A percentile compares a stretch with the other conserved stretches of the same genome.
phyloP scores from a whole-genome alignment of 352 stramenopile genomes.

The Phytopythium oedochilum region DNA sequence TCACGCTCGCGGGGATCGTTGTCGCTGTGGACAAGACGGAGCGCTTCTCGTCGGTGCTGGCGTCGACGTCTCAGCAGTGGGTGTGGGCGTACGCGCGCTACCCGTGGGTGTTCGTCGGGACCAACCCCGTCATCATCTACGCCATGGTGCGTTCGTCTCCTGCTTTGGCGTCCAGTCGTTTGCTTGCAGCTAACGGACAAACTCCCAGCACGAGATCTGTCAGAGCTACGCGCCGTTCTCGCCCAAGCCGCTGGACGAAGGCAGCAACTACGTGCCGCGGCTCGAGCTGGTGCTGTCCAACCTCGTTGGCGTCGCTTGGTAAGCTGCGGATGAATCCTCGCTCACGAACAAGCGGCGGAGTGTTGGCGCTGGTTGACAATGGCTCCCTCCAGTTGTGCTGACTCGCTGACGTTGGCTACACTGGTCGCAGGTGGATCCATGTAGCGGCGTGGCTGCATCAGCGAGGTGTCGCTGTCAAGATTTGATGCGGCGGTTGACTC shows the following conservation, averaged over 20 bases:
- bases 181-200: not conserved
- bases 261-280: constrained; percentile 9
- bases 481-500: constrained; percentile 9
- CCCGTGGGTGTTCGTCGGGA: constrained; percentile 42
- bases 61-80: constrained; percentile 12
- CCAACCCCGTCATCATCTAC: constrained; percentile 77
- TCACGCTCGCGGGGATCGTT: constrained; percentile 20
- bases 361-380: constrained; percentile 5
- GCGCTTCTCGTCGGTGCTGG: constrained; percentile 1
- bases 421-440: constrained; percentile 25
- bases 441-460: constrained; percentile 31
- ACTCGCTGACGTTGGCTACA: constrained; percentile 2
- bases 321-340: not conserved
- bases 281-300: constrained; percentile 46
- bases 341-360: not conserved
- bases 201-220: constrained; percentile 48
- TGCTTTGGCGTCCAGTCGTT: not conserved
- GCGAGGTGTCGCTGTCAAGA: constrained; percentile 18
- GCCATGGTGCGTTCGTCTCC: constrained; percentile 33
- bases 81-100: constrained; percentile 12
- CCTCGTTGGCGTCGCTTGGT: constrained; percentile 26
- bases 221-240: constrained; percentile 46
- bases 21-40: constrained; percentile 1
- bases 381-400: too few species aligned
- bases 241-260: constrained; percentile 11